Base-by-base conservation (phyloP, 257 asterid species). In the Solanum habrochaites region DNA sequence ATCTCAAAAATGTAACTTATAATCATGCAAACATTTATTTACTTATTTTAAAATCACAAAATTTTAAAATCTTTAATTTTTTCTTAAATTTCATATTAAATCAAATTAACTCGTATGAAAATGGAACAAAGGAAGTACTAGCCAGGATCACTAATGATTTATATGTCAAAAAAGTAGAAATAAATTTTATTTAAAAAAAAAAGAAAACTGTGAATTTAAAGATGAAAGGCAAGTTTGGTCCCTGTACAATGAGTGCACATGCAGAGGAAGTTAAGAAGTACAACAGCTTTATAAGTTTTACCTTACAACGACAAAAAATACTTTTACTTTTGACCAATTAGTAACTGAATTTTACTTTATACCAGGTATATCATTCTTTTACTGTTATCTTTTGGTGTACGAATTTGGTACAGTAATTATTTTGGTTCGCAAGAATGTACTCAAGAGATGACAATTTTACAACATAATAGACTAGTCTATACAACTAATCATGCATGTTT, bases 221-320 rank as follows among this genome's bases (percentile, higher is more conserved):
- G 20, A 73, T 73, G 49, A 39, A 73, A 74, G 56, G 56, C 32
- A 74, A 74, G 82, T 74, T 16, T 23, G 56, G 82, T 74, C 32
- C 32, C 42, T 35, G 27, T 25, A 71, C 27, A 71, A 35, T 71
- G 16, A 71, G 78, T 21, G 81, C 81, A 72, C 31, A 39, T 73
- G 82, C 31, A 23, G 56, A 6, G 56, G 25, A 27, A 39, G 56
- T 39, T 74, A 39, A 11, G 52, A 39, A 21, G 82, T 31, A 35
- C 47, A 73, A 73, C 23, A 73, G 16, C 32, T 37, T 39, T 73
- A 39, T 73, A 39, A 39, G 78, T 62, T 88, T 85, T 87, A 67
- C 83, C 89, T 89, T 31, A 4, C 85, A 31, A 85, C 85, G 78
- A 84, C 87, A 85, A 85, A 71, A 78, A 71, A 69, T 52, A 84